Percentiles rank a stretch among this genome's conserved stretches.
phyloP scores from a whole-genome alignment of 1,284 basidiomycete species.

The Naganishia albida region DNA sequence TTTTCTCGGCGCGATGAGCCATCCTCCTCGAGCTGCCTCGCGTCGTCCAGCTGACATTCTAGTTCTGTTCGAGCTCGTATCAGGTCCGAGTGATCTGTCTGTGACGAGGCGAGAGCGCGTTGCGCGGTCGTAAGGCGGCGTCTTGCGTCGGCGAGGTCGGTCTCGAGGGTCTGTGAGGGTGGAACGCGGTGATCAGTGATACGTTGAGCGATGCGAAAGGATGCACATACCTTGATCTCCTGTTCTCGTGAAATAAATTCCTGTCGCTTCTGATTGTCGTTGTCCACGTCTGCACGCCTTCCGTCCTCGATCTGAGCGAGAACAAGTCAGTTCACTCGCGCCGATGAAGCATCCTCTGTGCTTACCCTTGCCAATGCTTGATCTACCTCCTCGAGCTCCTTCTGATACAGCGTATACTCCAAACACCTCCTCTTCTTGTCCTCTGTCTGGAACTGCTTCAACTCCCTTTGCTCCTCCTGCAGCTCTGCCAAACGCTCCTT shows the following conservation, averaged over 20 bases:
- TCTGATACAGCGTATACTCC: slow-evolving; percentile 91
- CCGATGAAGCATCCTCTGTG: slow-evolving; percentile 3
- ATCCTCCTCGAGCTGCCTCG: slow-evolving; percentile 68
- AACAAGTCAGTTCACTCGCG: slow-evolving; percentile 12
- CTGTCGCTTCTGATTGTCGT: slow-evolving; percentile 74
- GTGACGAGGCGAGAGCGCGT: slow-evolving; percentile 46
- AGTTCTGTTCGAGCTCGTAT: slow-evolving; percentile 75
- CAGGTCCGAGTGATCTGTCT: slow-evolving; percentile 61
- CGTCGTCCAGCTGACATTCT: slow-evolving; percentile 78
- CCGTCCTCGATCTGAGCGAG: slow-evolving; percentile 62
- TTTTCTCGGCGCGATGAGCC: slow-evolving; percentile 58
- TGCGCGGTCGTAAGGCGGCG: slow-evolving; percentile 70
- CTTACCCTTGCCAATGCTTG: slow-evolving; percentile 72
- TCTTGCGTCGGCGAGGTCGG: slow-evolving; percentile 68
- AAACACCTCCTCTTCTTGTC: slow-evolving; percentile 92
- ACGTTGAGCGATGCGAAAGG: too few species aligned
- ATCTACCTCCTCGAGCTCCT: slow-evolving; percentile 84
- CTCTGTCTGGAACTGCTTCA: slow-evolving; percentile 93
- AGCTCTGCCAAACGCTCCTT: slow-evolving; percentile 86
- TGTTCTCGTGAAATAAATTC: slow-evolving; percentile 82
- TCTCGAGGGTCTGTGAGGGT: slow-evolving; percentile 65
- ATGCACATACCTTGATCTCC: slow-evolving; percentile 67
- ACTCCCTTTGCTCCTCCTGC: slow-evolving; percentile 95
- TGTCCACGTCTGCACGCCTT: slow-evolving; percentile 75
- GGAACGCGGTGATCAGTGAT: not conserved